These are phyloP conservation scores for Heliocybe sulcata DNA, from an alignment of 1,284 basidiomycete species.

Conservation along the genomic window DNA sequence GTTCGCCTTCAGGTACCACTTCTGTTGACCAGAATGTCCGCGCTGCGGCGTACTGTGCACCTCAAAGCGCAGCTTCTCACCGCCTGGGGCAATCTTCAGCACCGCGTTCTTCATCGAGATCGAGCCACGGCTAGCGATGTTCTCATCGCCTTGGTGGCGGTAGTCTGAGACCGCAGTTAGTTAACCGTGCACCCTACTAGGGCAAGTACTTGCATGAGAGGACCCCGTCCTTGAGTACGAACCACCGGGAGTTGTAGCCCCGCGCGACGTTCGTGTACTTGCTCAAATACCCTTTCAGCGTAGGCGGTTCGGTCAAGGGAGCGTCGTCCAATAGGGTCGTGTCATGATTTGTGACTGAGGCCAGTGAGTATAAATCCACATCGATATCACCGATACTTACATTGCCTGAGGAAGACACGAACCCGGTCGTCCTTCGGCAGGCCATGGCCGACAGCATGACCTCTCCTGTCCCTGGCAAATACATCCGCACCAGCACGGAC, in stretches of 20 bases:
- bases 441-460: constrained; percentile 71
- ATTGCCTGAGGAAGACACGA: constrained; percentile 79
- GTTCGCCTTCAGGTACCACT: constrained; percentile 89
- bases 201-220: constrained; percentile 59
- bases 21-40: constrained; percentile 45
- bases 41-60: constrained; percentile 59
- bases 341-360: constrained; percentile 72
- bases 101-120: constrained; percentile 83
- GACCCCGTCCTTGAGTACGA: constrained; percentile 84
- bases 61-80: constrained; percentile 77
- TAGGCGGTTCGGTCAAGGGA: constrained; percentile 46
- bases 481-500: constrained; percentile 87
- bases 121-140: constrained; percentile 80
- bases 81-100: constrained; percentile 41
- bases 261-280: constrained; percentile 90
- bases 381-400: constrained; percentile 32
- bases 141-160: constrained; percentile 89
- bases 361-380: background rate
- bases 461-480: constrained; percentile 78
- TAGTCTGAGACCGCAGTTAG: constrained; percentile 51
- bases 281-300: constrained; percentile 75
- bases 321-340: constrained; percentile 50
- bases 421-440: constrained; percentile 75
- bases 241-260: constrained; percentile 92
- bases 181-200: background rate